Base-by-base conservation (phyloP, 2,329 filamentous ascomycete species). In the Cladosporium sp. region DNA sequence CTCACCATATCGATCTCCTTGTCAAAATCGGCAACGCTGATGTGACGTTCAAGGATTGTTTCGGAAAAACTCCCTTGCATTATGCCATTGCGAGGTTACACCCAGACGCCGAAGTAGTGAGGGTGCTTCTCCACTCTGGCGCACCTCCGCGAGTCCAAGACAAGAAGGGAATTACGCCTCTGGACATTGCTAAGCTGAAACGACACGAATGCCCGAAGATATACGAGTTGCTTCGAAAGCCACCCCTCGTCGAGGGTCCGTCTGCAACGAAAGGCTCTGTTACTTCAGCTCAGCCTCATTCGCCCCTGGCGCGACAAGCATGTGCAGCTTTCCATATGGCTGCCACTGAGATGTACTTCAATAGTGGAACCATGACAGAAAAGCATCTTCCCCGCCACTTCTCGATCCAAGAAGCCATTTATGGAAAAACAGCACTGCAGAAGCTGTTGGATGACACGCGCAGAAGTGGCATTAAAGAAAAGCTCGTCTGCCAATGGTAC, bases 401-500 rank as follows among this genome's bases (percentile, higher is more conserved):
- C 16, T 30, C 20, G 8, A 18, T 42, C 16, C 13, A 32, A 4
- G 25, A 32, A 16, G 40, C 40, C n/a, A 42, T 42, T 6, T 42
- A 42, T 16, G 40, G 25, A 5, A 30, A 16, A n/a, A 42, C 15
- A n/a, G 2, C 16, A 5, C 13, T 42, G 27, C 25, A 32, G 16
- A 16, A 19, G n/a, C 13, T 38, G 13, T 11, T 38, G 8, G 35
- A 38, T 19, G 16, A 16, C 3, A 38, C 35, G 4, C 8, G 35
- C 11, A 38, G 13, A 4, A 38, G 35, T 9, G 35, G 16, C 35
- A 38, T 38, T 15, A 38, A 19, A 16, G 35, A 38, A 7, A 15
- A 38, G 4, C 40, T 30, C 40, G 19, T 42, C 20, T 72, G 73
- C 35, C 59, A 70, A 22, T 74, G 71, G 71, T 72, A 73, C 29